Evolutionary conservation across 495 filamentous ascomycete species (phyloP).

Genomic region (Talaromyces thailandensis): DNA sequence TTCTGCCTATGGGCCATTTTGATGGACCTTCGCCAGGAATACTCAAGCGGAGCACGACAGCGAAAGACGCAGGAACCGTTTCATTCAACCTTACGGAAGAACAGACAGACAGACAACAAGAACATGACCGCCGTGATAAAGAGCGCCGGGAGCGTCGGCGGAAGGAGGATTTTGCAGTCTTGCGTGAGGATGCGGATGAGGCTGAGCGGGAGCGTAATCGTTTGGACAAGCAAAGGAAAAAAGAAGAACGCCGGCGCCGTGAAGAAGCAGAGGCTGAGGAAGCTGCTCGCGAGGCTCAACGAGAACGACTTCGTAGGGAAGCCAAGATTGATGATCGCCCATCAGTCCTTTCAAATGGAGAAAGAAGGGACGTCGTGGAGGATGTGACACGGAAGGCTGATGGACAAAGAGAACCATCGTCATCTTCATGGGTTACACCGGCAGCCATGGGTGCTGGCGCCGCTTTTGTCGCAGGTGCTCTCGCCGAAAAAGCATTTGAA

Average conservation of each 20-base stretch:
- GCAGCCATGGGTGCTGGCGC: slow-evolving; percentile 40
- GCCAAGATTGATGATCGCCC: background rate
- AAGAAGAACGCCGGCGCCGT: slow-evolving; percentile 2
- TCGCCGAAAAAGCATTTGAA: slow-evolving; percentile 29
- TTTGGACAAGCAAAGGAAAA: background rate
- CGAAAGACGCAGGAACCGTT: slow-evolving; percentile 37
- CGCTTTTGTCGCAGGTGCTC: slow-evolving; percentile 28
- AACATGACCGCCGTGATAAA: slow-evolving; percentile 23
- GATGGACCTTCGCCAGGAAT: slow-evolving; percentile 13
- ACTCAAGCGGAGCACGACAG: slow-evolving; percentile 27
- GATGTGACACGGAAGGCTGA: background rate
- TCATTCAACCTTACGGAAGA: slow-evolving; percentile 40
- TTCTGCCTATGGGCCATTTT: slow-evolving; percentile 16
- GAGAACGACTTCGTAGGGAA: background rate
- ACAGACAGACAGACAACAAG: slow-evolving; percentile 35
- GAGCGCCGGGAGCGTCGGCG: slow-evolving; percentile 16
- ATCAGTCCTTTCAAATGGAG: background rate
- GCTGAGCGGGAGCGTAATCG: slow-evolving; percentile 1
- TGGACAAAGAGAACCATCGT: slow-evolving; percentile 15
- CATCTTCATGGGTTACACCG: slow-evolving; percentile 32
- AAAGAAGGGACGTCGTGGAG: background rate
- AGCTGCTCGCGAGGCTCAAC: background rate
- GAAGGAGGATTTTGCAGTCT: slow-evolving; percentile 13
- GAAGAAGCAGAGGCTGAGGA: slow-evolving; percentile 1
- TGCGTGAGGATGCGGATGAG: background rate